phyloP scores from a whole-genome alignment of 192 early-diverging fungal genomes.

The Umbelopsis sp. region DNA sequence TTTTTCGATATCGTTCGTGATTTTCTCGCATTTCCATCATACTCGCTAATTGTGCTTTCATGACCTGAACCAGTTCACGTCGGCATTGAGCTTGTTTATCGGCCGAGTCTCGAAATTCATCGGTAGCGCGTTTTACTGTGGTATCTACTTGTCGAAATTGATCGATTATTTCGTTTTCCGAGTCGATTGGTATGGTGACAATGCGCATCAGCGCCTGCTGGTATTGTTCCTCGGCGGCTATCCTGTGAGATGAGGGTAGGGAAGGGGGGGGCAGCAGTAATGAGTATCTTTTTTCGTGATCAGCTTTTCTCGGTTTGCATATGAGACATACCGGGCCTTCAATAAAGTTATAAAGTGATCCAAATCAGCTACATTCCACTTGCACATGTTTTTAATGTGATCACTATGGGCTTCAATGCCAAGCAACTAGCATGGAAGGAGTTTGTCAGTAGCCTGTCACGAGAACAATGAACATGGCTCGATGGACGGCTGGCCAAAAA shows the following conservation, averaged over 20 bases:
- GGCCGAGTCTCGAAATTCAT: constrained; percentile 16
- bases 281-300: too few relatives aligned
- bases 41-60: constrained; percentile 27
- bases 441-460: too few relatives aligned
- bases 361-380: constrained; percentile 31
- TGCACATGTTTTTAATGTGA: constrained; percentile 30
- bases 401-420: constrained; percentile 29
- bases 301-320: not conserved
- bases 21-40: constrained; percentile 25
- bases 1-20: constrained; percentile 28
- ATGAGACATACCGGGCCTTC: constrained; percentile 26
- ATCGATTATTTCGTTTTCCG: not conserved
- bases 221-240: constrained; percentile 12
- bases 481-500: too few relatives aligned
- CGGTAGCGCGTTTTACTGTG: constrained; percentile 1
- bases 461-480: too few relatives aligned
- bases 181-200: not conserved
- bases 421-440: constrained; percentile 14
- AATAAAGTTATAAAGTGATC: constrained; percentile 29
- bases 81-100: constrained; percentile 24
- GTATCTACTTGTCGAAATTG: constrained; percentile 15
- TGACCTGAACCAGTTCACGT: constrained; percentile 17
- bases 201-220: constrained; percentile 12
- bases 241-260: not conserved
- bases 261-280: not conserved